Conservation (phyloP, 108 stramenopile genomes). For the Cyclostephanos tholiformis region DNA sequence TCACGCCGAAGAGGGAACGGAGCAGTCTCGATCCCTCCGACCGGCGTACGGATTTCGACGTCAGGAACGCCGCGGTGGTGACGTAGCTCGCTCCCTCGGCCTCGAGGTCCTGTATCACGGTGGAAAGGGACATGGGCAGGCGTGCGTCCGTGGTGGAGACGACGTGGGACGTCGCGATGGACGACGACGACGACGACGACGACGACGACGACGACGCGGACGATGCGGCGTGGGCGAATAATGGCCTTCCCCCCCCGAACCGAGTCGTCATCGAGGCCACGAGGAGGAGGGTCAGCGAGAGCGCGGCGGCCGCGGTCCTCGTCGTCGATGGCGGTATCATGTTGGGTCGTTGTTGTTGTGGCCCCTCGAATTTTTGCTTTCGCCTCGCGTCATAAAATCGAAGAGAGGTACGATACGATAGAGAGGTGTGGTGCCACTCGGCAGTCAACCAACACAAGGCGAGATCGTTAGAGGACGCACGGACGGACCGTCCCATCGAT, state of each 20-base stretch:
- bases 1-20: conserved; percentile 48
- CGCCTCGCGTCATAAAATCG: no score
- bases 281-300: neutral
- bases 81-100: conserved; percentile 68
- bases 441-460: no score
- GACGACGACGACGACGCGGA: neutral
- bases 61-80: conserved; percentile 71
- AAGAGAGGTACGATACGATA: no score
- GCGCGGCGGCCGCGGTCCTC: no score
- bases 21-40: conserved; percentile 34
- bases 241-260: no score
- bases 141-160: conserved; percentile 60
- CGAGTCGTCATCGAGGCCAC: neutral
- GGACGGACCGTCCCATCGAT: no score
- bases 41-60: conserved; percentile 63
- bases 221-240: no score
- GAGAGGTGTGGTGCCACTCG: no score
- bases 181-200: neutral
- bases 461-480: no score
- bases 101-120: conserved; percentile 78
- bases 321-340: no score
- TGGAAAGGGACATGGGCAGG: conserved; percentile 83
- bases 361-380: neutral
- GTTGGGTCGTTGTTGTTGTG: neutral
- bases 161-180: conserved; percentile 23